A percentile compares a stretch with the other conserved stretches of the same genome.
phyloP scores from a whole-genome alignment of 2,329 filamentous ascomycete genomes.

The Taxawa tesnikishii region DNA sequence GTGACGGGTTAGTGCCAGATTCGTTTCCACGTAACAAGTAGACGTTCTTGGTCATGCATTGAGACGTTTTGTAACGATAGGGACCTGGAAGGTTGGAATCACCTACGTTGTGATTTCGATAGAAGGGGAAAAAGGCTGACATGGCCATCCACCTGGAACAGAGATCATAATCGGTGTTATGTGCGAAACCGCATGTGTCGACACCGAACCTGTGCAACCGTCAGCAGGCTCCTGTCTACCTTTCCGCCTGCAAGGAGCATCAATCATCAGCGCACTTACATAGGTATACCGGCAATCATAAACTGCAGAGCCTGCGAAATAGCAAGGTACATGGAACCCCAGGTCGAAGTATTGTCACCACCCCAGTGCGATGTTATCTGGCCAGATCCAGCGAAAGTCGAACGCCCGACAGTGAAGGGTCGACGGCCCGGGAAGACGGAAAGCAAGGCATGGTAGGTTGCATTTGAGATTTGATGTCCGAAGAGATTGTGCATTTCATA shows the following conservation, averaged over 20 bases:
- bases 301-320: conserved; percentile 13
- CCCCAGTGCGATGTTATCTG: conserved; percentile 9
- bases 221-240: too few relatives aligned
- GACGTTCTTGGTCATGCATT: not conserved
- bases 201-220: conserved; percentile 14
- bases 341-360: conserved; percentile 8
- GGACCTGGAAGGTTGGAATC: too few relatives aligned
- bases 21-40: not conserved
- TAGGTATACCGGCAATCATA: conserved; percentile 12
- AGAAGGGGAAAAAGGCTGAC: conserved; percentile 15
- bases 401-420: conserved; percentile 8
- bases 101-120: too few relatives aligned
- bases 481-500: conserved; percentile 14
- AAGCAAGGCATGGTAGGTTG: conserved; percentile 11
- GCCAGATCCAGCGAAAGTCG: conserved; percentile 10
- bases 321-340: conserved; percentile 13
- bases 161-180: conserved; percentile 12
- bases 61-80: too few relatives aligned
- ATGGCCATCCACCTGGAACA: conserved; percentile 14
- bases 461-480: conserved; percentile 10
- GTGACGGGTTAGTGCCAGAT: conserved; percentile 13
- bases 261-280: too few relatives aligned
- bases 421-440: conserved; percentile 3
- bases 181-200: conserved; percentile 14
- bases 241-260: too few relatives aligned